Evolutionary conservation across 306 rosid genomes (phyloP).

Genomic region (Potentilla sterilis): DNA sequence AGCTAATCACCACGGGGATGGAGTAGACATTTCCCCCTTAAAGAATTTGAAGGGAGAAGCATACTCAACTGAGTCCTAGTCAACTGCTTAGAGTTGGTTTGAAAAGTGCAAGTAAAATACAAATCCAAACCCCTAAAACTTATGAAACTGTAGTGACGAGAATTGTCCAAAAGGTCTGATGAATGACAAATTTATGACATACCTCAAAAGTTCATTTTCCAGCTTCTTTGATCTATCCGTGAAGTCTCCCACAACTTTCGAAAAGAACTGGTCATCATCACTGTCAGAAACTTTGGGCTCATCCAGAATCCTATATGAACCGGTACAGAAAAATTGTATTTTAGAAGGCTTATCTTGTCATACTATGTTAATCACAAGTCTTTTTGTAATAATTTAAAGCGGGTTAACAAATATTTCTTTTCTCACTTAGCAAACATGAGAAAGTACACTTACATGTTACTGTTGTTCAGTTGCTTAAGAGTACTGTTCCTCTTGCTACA

Average conservation of each 20-base stretch:
- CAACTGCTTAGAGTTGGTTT: not conserved
- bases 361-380: not conserved
- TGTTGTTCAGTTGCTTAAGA: conserved; percentile 7
- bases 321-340: not conserved
- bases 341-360: not conserved
- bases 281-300: conserved; percentile 28
- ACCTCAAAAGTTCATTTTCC: conserved; percentile 47
- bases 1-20: not conserved
- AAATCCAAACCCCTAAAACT: not conserved
- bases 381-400: not conserved
- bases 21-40: not conserved
- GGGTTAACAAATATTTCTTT: not conserved
- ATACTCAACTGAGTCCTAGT: not conserved
- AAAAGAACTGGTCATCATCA: conserved; percentile 25
- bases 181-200: conserved; percentile 2
- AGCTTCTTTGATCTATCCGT: conserved; percentile 34
- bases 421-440: conserved; percentile 1
- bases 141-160: not conserved
- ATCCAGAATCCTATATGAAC: conserved; percentile 37
- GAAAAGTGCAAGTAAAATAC: not conserved
- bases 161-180: conserved; percentile 4
- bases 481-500: conserved; percentile 22
- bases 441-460: conserved; percentile 36
- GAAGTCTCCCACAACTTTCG: conserved; percentile 35
- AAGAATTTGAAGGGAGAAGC: not conserved